These are phyloP conservation scores for Candida maris DNA, from an alignment of 805 yeast species.

Conservation along the genomic window DNA sequence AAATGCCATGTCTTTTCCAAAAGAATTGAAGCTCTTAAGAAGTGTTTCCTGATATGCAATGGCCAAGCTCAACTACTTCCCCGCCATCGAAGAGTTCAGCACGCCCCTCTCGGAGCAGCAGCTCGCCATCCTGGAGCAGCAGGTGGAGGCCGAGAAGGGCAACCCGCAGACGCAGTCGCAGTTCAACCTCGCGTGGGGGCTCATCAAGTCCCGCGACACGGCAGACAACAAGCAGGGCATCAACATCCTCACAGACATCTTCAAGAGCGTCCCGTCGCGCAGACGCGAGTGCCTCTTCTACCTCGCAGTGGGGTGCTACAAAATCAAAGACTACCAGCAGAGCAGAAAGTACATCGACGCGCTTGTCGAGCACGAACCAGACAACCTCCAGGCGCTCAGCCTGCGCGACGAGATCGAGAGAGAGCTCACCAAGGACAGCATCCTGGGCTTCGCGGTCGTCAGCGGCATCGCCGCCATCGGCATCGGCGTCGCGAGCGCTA, in stretches of 20 bases:
- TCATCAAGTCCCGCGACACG: constrained; percentile 64
- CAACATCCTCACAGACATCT: constrained; percentile 63
- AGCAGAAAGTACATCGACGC: constrained; percentile 84
- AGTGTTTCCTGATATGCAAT: constrained; percentile 6
- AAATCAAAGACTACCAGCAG: constrained; percentile 80
- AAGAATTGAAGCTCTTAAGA: neutral
- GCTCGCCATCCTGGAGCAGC: constrained; percentile 68
- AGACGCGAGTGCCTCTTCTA: constrained; percentile 89
- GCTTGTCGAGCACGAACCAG: constrained; percentile 75
- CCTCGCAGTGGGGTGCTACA: constrained; percentile 80
- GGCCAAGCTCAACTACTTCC: constrained; percentile 28
- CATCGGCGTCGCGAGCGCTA: constrained; percentile 42
- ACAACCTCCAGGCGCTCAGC: constrained; percentile 69
- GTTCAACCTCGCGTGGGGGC: constrained; percentile 96
- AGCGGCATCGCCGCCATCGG: constrained; percentile 86
- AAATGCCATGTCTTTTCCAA: constrained; percentile 1
- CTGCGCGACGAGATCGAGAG: constrained; percentile 78
- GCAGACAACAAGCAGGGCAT: constrained; percentile 78
- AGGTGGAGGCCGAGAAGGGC: constrained; percentile 78
- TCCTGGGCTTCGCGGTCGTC: constrained; percentile 82
- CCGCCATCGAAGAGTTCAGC: constrained; percentile 26
- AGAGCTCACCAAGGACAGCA: constrained; percentile 80
- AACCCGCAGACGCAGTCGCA: constrained; percentile 75
- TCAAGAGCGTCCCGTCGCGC: constrained; percentile 74
- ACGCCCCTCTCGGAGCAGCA: constrained; percentile 70